A percentile compares a stretch with the other conserved stretches of the same genome.
Evolutionary conservation across 345 rosid species (phyloP).

Genomic region (Eucalyptus pauciflora): DNA sequence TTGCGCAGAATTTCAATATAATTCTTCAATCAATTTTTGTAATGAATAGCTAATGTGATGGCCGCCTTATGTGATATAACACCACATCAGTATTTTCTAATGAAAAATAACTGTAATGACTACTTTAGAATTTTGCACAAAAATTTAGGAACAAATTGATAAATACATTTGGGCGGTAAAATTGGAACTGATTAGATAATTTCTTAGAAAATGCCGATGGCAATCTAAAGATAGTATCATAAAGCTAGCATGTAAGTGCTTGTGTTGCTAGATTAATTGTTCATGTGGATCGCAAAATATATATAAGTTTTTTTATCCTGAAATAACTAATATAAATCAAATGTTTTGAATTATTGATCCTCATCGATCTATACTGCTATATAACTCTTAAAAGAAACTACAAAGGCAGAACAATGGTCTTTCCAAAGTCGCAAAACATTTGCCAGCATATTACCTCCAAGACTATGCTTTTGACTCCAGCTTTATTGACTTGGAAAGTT

Average conservation of each 20-base stretch:
- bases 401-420: neutral
- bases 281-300: neutral
- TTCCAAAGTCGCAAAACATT: neutral
- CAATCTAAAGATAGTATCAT: neutral
- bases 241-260: neutral
- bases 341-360: neutral
- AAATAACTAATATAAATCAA: neutral
- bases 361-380: neutral
- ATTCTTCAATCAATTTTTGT: rapidly evolving
- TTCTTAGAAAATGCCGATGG: neutral
- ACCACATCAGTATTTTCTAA: rapidly evolving
- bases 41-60: rapidly evolving
- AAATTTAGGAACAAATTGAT: neutral
- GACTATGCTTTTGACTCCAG: neutral
- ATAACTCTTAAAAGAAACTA: neutral
- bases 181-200: rapidly evolving
- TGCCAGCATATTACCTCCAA: neutral
- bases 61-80: rapidly evolving
- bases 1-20: rapidly evolving
- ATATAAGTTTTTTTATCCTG: neutral
- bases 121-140: neutral
- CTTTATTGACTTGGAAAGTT: neutral
- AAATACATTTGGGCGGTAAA: neutral
- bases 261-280: neutral
- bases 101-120: rapidly evolving